Conservation (phyloP, 768 basidiomycete species). For the Pluteus cervinus region DNA sequence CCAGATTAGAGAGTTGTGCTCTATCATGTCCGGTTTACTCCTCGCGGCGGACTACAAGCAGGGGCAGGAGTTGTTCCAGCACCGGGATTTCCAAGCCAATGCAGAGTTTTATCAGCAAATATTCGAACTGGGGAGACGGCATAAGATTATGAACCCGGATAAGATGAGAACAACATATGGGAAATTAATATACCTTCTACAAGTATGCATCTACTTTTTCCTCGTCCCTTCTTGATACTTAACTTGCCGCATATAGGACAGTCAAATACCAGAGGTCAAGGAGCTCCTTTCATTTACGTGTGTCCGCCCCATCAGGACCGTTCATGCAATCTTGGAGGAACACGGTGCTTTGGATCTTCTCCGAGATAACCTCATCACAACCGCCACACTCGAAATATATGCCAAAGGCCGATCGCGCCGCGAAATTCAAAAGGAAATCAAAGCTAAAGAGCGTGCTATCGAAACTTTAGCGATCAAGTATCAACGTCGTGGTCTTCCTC, state of each 20-base stretch:
- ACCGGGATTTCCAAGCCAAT: slow-evolving; percentile 77
- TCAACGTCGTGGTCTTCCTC: slow-evolving; percentile 47
- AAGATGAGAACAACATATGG: slow-evolving; percentile 90
- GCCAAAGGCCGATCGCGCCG: slow-evolving; percentile 65
- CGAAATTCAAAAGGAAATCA: slow-evolving; percentile 83
- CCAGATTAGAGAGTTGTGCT: slow-evolving; percentile 82
- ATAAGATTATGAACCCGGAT: slow-evolving; percentile 91
- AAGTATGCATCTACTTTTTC: slow-evolving; percentile 40
- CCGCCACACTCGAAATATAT: slow-evolving; percentile 80
- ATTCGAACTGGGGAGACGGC: slow-evolving; percentile 78
- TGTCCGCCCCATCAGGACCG: slow-evolving; percentile 71
- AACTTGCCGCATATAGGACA: slow-evolving; percentile 46
- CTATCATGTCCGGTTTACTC: slow-evolving; percentile 80
- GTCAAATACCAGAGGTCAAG: slow-evolving; percentile 76
- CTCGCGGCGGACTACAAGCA: slow-evolving; percentile 82
- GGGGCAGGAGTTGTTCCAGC: slow-evolving; percentile 81
- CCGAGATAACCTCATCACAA: slow-evolving; percentile 67
- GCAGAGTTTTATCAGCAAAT: slow-evolving; percentile 74
- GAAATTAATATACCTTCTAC: slow-evolving; percentile 77
- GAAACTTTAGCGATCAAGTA: slow-evolving; percentile 67
- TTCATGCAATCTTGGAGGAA: slow-evolving; percentile 61
- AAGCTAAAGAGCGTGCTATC: slow-evolving; percentile 78
- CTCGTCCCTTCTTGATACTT: background rate
- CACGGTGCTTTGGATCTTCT: slow-evolving; percentile 62
- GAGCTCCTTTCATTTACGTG: slow-evolving; percentile 78